Evolutionary conservation across 176 grass and related monocot genomes (phyloP).

Genomic region (Chloris gayana): DNA sequence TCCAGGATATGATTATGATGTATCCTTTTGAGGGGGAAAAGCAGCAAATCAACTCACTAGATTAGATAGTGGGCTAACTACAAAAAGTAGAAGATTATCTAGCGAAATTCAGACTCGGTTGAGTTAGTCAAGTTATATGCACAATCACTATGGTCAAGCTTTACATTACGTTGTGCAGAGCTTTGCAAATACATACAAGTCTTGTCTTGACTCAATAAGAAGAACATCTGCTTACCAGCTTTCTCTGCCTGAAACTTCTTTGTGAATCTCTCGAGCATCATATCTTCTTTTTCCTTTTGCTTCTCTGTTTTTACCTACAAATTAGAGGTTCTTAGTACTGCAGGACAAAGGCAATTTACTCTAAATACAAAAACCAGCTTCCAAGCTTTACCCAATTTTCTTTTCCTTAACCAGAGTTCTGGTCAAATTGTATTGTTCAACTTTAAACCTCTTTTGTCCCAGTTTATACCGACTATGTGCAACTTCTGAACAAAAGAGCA

Average conservation of each 20-base stretch:
- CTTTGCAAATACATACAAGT: constrained; percentile 8
- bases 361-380: neutral
- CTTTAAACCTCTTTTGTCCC: neutral
- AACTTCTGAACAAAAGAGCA: neutral
- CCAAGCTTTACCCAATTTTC: neutral
- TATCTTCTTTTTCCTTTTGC: constrained; percentile 36
- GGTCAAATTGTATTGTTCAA: too few relatives aligned
- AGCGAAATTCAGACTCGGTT: neutral
- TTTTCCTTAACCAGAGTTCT: neutral
- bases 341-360: constrained; percentile 8
- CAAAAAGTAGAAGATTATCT: neutral
- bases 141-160: neutral
- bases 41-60: neutral
- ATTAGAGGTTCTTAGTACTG: neutral
- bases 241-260: constrained; percentile 49
- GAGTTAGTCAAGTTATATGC: neutral
- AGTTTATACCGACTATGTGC: neutral
- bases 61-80: neutral
- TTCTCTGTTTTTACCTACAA: constrained; percentile 42
- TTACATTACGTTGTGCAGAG: neutral
- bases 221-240: constrained; percentile 38
- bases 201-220: neutral
- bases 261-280: constrained; percentile 36
- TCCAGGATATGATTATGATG: neutral
- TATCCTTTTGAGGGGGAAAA: neutral